Base-by-base conservation (phyloP, 352 stramenopile species). In the Phytophthora ohioensis region DNA sequence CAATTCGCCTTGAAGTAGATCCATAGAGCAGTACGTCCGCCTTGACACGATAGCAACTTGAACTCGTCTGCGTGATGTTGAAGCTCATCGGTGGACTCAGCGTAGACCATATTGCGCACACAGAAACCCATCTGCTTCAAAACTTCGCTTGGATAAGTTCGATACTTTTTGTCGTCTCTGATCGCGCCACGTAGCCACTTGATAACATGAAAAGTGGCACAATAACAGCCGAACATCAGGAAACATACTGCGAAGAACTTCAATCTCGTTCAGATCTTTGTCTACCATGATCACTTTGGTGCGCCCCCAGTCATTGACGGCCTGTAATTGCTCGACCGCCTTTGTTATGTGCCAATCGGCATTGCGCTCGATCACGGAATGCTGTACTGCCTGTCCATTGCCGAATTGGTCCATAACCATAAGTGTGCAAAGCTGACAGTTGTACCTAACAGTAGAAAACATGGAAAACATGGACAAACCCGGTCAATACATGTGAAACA, bases 191-290 rank as follows among this genome's bases (percentile, higher is more conserved):
- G 32, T 27, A 64, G 32, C 57, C 27, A 62, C 41, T 62, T 62
- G 2, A 62, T 32, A 2, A 62, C 27, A 21, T 62, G 41, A 17
- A 62, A 62, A 43, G 35, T 63, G 56, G 17, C 56, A 63, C 4
- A 63, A 30, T 38, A 63, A 30, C 10, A 47, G 43, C 1, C 56
- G 31, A 8, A 5, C 31, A 13, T 21, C 42, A 27, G 56, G 43
- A 35, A 63, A 34, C 43, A 47, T 59, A 1, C 21, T 2, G 10
- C 43, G 51, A 15, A 67, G 30, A 17, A 67, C 48, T 7, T 59
- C 48, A 13, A 67, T 59, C n/a, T 67, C 39, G 10, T 67, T 67
- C n/a, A 60, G n/a, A 60, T 67, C 59, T 11, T 67, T 67, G 8
- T 67, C 59, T 3, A 67, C 48, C 48, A 67, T 54, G 5, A 67